Base-by-base conservation (phyloP, 2,329 filamentous ascomycete genomes). In the Diaporthe sp. region DNA sequence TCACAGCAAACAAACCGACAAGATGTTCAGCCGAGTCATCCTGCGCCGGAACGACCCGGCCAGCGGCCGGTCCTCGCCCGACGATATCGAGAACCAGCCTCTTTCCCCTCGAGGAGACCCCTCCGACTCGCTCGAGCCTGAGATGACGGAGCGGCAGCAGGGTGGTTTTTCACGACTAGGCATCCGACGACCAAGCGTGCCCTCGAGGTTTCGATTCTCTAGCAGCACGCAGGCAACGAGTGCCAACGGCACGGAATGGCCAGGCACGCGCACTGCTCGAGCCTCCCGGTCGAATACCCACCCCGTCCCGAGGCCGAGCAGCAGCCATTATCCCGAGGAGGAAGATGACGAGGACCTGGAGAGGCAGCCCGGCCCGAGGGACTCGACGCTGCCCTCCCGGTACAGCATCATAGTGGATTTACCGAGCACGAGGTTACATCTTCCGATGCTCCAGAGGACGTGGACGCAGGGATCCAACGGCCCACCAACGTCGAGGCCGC, bases 311-410 rank as follows among this genome's bases (percentile, higher is more conserved):
- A 79, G 79, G 6, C 81, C 81, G n/a, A 76, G 70, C 49, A 82
- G 81, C 78, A 81, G 79, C 68, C 79, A 78, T 28, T 81, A 82
- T 57, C 81, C 81, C 34, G 75, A 72, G 65, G 78, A 78, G 49
- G 67, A 74, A 74, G 75, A 77, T 22, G 75, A 78, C 60, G 82
- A 81, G 31, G 82, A 82, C 37, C 76, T 80, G 25, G 84, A 86
- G 63, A 87, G 85, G 28, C 87, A 88, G 47, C 91, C 91, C 79
- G 86, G 87, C 1, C 86, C 88, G 3, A 84, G 86, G 67, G 80
- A 82, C 25, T 79, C 87, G 4, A 82, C 82, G 5, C 79, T 85
- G 72, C 82, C 83, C n/a, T 80, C 81, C 42, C 58, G 76, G 9
- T 77, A 75, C 22, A 77, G 76, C 51, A 71, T 75, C 34, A 71